These are phyloP conservation scores for Parasitella parasitica DNA, from an alignment of 371 early-diverging fungal species.

Conservation along the genomic window DNA sequence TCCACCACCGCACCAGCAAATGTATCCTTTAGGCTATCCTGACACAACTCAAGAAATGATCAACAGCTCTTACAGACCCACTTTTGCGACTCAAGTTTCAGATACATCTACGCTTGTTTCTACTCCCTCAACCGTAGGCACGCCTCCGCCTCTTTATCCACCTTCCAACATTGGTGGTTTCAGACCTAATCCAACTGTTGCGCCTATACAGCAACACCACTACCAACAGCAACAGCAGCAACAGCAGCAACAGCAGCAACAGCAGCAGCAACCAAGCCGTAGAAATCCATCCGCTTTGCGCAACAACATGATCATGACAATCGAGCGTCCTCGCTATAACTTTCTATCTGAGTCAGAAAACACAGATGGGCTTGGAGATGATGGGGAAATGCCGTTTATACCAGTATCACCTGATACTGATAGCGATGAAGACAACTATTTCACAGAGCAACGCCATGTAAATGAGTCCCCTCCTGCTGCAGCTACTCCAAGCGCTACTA, in stretches of 20 bases:
- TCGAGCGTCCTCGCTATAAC: slow-evolving; percentile 24
- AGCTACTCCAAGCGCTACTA: background rate
- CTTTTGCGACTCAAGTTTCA: background rate
- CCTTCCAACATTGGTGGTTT: background rate
- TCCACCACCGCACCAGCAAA: background rate
- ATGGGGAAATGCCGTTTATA: slow-evolving; percentile 27
- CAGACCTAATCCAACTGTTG: background rate
- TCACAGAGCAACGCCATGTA: background rate
- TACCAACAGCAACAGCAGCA: background rate
- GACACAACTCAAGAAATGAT: slow-evolving; percentile 21
- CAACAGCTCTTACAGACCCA: slow-evolving; percentile 21
- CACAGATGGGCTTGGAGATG: background rate
- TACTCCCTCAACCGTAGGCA: background rate
- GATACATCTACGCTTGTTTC: slow-evolving; percentile 2
- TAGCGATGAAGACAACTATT: slow-evolving; percentile 25
- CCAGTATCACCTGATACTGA: slow-evolving; percentile 32
- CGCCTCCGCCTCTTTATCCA: background rate
- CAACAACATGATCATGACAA: slow-evolving; percentile 21
- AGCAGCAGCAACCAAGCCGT: background rate
- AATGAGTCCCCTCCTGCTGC: background rate
- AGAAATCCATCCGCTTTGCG: slow-evolving; percentile 14
- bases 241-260: background rate
- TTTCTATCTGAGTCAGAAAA: slow-evolving; percentile 10
- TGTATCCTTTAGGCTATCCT: slow-evolving; percentile 21
- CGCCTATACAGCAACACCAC: background rate